Conservation (phyloP, 208 protist genomes). For the Trypanosoma scelopori region DNA sequence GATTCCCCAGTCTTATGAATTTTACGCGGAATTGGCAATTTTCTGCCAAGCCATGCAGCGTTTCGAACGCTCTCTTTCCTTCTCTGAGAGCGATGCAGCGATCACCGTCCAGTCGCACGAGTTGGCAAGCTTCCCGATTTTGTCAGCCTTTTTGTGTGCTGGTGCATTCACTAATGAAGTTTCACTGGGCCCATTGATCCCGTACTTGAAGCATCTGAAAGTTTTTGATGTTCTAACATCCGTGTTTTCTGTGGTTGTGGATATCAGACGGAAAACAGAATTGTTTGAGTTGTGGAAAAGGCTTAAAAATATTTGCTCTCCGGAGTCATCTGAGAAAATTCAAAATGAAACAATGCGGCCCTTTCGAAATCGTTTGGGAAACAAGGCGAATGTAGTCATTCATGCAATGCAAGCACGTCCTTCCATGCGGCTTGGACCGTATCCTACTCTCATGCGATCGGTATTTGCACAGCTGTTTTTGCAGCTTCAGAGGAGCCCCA, state of each 20-base stretch:
- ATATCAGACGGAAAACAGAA: conserved; percentile 71
- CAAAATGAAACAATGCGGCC: conserved; percentile 81
- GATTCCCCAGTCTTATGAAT: conserved; percentile 56
- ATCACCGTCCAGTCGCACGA: conserved; percentile 58
- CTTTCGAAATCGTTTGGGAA: conserved; percentile 63
- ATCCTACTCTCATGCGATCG: conserved; percentile 73
- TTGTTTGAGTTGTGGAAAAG: conserved; percentile 79
- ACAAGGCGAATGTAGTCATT: conserved; percentile 77
- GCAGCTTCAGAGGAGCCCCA: conserved; percentile 66
- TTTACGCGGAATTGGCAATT: conserved; percentile 82
- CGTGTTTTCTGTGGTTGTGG: conserved; percentile 75
- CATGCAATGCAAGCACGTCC: conserved; percentile 85
- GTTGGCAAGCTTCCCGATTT: conserved; percentile 55
- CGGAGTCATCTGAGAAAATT: conserved; percentile 68
- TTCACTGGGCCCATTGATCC: conserved; percentile 48
- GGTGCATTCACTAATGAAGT: conserved; percentile 55
- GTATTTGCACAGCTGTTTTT: conserved; percentile 88
- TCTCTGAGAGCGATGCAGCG: not conserved
- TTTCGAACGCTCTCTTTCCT: conserved; percentile 16
- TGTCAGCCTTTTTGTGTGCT: conserved; percentile 53
- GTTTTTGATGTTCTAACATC: conserved; percentile 73
- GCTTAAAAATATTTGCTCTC: conserved; percentile 78
- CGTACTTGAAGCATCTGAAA: conserved; percentile 69
- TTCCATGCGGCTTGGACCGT: conserved; percentile 48
- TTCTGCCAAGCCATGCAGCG: conserved; percentile 54